Evolutionary conservation across 2,329 filamentous ascomycete species (phyloP).

Genomic region (Zymoseptoria tritici): DNA sequence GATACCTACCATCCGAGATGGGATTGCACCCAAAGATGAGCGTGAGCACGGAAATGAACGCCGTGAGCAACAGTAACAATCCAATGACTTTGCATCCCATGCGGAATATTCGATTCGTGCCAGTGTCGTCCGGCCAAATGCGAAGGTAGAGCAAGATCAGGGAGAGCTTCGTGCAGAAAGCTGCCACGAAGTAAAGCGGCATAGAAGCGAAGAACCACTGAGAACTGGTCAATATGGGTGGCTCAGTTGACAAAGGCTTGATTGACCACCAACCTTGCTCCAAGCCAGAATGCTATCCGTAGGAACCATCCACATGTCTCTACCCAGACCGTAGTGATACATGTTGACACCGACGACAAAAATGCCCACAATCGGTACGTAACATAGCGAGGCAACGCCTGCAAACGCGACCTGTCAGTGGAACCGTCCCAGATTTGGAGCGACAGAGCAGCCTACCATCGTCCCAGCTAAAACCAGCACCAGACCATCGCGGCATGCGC

Average conservation of each 20-base stretch:
- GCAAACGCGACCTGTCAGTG: background rate
- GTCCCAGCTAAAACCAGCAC: background rate
- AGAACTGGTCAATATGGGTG: background rate
- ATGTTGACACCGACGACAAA: background rate
- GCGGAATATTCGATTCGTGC: conserved; percentile 4
- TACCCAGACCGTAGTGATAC: background rate
- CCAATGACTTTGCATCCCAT: conserved; percentile 5
- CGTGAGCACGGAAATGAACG: conserved; percentile 4
- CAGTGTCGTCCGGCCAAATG: conserved; percentile 4
- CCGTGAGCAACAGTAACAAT: background rate
- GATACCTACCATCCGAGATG: background rate
- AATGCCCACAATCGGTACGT: background rate
- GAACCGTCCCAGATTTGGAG: background rate
- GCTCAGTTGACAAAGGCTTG: background rate
- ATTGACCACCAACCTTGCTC: conserved; percentile 1
- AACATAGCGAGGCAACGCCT: background rate
- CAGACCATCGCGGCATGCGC: background rate
- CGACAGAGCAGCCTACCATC: background rate
- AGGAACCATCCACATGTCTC: conserved; percentile 6
- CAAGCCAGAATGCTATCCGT: background rate
- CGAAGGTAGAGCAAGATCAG: conserved; percentile 11
- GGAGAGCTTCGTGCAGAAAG: conserved; percentile 10
- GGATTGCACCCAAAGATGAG: conserved; percentile 9
- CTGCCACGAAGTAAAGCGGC: conserved; percentile 8
- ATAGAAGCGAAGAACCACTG: conserved; percentile 11